phyloP scores from a whole-genome alignment of 2,329 filamentous ascomycete species.

The Didymella exigua region DNA sequence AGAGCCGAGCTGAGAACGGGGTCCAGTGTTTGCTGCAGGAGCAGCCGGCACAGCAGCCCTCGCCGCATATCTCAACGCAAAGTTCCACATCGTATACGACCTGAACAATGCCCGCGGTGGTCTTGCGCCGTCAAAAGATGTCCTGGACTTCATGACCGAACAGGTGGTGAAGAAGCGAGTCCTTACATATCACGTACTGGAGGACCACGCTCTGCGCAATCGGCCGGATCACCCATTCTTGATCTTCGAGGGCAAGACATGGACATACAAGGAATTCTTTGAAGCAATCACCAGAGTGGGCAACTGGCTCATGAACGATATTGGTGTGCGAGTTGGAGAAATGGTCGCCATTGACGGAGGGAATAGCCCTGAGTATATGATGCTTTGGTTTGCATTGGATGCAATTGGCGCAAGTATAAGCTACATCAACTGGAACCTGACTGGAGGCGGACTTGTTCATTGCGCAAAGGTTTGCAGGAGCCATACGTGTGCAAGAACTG shows the following conservation, averaged over 20 bases:
- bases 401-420: slow-evolving; percentile 41
- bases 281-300: slow-evolving; percentile 34
- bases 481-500: slow-evolving; percentile 19
- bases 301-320: slow-evolving; percentile 46
- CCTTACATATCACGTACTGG: slow-evolving; percentile 40
- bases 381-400: slow-evolving; percentile 48
- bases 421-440: slow-evolving; percentile 48
- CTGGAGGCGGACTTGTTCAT: slow-evolving; percentile 42
- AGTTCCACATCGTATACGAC: slow-evolving; percentile 41
- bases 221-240: slow-evolving; percentile 41
- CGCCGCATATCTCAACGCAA: slow-evolving; percentile 47
- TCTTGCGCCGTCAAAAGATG: slow-evolving; percentile 20
- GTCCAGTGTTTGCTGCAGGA: slow-evolving; percentile 21
- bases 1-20: not conserved
- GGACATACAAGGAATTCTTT: slow-evolving; percentile 44
- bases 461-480: slow-evolving; percentile 46
- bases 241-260: slow-evolving; percentile 45
- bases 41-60: slow-evolving; percentile 36
- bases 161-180: slow-evolving; percentile 28
- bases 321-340: slow-evolving; percentile 40
- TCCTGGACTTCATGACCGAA: slow-evolving; percentile 26
- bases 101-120: slow-evolving; percentile 27
- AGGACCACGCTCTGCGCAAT: slow-evolving; percentile 47
- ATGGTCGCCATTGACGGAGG: slow-evolving; percentile 46
- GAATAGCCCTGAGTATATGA: slow-evolving; percentile 44